A percentile compares a stretch with the other conserved stretches of the same genome.
These are phyloP conservation scores for Phytophthora niederhauseri DNA, from an alignment of 352 stramenopile species.

Conservation along the genomic window DNA sequence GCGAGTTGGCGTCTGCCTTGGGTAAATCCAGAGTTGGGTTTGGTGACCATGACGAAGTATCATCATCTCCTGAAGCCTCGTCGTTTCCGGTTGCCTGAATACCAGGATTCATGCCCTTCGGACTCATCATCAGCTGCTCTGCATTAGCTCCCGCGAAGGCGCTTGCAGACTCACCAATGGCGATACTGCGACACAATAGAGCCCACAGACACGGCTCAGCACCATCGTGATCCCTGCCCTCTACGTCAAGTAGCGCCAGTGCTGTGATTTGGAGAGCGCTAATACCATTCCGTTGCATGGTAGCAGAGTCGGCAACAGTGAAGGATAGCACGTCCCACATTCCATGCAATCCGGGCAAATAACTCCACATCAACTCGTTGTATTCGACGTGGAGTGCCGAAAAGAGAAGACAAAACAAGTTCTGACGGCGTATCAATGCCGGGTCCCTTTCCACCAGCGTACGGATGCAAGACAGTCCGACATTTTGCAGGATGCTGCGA, in stretches of 20 bases:
- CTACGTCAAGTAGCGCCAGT: slow-evolving; percentile 70
- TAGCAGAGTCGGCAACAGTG: slow-evolving; percentile 25
- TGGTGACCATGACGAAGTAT: slow-evolving; percentile 20
- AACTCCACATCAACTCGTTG: slow-evolving; percentile 62
- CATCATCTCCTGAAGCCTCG: slow-evolving; percentile 26
- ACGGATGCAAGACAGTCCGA: slow-evolving; percentile 75
- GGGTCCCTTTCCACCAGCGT: slow-evolving; percentile 83
- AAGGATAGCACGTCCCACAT: slow-evolving; percentile 76
- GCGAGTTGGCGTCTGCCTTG: slow-evolving; percentile 33
- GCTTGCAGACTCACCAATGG: slow-evolving; percentile 73
- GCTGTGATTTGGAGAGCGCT: slow-evolving; percentile 62
- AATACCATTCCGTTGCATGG: slow-evolving; percentile 40
- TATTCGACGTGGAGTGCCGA: slow-evolving; percentile 78
- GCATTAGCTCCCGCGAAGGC: slow-evolving; percentile 28
- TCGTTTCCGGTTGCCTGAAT: slow-evolving; percentile 17
- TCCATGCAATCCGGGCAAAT: slow-evolving; percentile 66
- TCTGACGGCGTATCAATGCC: slow-evolving; percentile 59
- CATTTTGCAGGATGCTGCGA: slow-evolving; percentile 72
- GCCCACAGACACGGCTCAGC: slow-evolving; percentile 74
- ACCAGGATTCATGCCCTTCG: slow-evolving; percentile 52
- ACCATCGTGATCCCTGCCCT: slow-evolving; percentile 48
- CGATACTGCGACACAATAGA: slow-evolving; percentile 79
- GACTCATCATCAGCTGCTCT: slow-evolving; percentile 74
- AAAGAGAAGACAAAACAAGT: slow-evolving; percentile 76
- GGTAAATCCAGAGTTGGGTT: slow-evolving; percentile 26